Percentiles rank a stretch among this genome's conserved stretches.
Evolutionary conservation across 2,329 filamentous ascomycete species (phyloP).

Genomic region (Cercospora sp.): DNA sequence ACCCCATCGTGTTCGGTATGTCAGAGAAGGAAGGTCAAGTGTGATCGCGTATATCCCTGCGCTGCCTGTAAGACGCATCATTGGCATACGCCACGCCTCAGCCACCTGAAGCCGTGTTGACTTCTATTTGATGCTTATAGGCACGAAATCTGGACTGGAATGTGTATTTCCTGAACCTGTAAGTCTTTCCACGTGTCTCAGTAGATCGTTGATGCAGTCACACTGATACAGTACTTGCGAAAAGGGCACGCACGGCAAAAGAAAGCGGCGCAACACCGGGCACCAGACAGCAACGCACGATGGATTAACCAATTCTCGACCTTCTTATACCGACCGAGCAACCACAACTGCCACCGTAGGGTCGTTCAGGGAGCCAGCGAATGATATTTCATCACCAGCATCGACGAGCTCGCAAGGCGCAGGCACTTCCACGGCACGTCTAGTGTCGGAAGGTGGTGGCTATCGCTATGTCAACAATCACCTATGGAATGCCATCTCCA

Average conservation of each 20-base stretch:
- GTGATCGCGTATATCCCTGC: constrained; percentile 25
- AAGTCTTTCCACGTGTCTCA: background rate
- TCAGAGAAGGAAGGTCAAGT: constrained; percentile 32
- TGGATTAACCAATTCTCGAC: background rate
- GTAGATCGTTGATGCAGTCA: background rate
- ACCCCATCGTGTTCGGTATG: constrained; percentile 33
- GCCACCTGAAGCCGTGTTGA: background rate
- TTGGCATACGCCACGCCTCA: background rate
- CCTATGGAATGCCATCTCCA: constrained; percentile 29
- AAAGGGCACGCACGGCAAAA: constrained; percentile 24
- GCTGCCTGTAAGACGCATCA: constrained; percentile 10
- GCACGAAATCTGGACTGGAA: constrained; percentile 30
- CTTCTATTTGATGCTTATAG: background rate
- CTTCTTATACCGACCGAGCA: constrained; percentile 14
- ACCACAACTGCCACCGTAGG: constrained; percentile 14
- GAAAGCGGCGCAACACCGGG: constrained; percentile 22
- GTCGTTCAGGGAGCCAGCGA: constrained; percentile 6
- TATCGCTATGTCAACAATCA: constrained; percentile 33
- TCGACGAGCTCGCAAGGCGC: constrained; percentile 20
- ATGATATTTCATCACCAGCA: constrained; percentile 23
- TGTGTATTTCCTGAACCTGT: constrained; percentile 21
- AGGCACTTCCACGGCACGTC: constrained; percentile 24
- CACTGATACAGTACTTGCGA: constrained; percentile 15
- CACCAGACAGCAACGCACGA: constrained; percentile 13
- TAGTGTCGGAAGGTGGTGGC: constrained; percentile 29